Percentiles rank a stretch among this genome's conserved stretches.
Conservation (phyloP, 306 rosid genomes). For the Erythrophleum fordii region DNA sequence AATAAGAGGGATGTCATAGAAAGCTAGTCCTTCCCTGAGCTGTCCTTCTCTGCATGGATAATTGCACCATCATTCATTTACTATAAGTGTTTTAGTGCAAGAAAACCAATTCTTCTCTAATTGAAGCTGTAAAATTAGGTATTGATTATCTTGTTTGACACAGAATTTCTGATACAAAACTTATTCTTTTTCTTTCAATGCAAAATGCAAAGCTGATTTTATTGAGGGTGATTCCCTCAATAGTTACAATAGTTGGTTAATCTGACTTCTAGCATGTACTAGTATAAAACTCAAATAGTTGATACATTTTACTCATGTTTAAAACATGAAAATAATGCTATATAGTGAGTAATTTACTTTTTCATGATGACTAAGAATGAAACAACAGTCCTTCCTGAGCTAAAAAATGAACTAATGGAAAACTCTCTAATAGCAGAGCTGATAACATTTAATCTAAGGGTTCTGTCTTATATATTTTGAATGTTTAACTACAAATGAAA, state of each 20-base stretch:
- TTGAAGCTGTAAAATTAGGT: neutral
- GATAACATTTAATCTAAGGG: too few species aligned
- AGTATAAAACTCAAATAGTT: too few species aligned
- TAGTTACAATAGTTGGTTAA: neutral
- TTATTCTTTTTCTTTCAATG: neutral
- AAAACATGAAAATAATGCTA: too few species aligned
- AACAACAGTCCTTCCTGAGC: too few species aligned
- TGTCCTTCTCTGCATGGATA: neutral
- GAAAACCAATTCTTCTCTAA: neutral
- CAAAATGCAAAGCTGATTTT: neutral
- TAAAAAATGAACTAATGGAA: too few species aligned
- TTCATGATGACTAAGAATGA: too few species aligned
- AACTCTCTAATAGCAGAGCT: too few species aligned
- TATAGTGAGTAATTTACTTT: too few species aligned
- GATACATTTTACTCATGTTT: too few species aligned
- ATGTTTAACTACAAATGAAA: too few species aligned
- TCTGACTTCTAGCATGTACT: neutral
- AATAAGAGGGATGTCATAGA: slow-evolving; percentile 13
- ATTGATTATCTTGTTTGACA: neutral
- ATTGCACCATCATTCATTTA: neutral
- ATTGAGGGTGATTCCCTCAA: neutral
- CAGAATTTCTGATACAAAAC: neutral
- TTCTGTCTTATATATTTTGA: too few species aligned
- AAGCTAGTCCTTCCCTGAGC: slow-evolving; percentile 4
- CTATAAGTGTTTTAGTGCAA: neutral